phyloP scores from a whole-genome alignment of 2,329 filamentous ascomycete genomes.

The Trichoderma cornu-damae region DNA sequence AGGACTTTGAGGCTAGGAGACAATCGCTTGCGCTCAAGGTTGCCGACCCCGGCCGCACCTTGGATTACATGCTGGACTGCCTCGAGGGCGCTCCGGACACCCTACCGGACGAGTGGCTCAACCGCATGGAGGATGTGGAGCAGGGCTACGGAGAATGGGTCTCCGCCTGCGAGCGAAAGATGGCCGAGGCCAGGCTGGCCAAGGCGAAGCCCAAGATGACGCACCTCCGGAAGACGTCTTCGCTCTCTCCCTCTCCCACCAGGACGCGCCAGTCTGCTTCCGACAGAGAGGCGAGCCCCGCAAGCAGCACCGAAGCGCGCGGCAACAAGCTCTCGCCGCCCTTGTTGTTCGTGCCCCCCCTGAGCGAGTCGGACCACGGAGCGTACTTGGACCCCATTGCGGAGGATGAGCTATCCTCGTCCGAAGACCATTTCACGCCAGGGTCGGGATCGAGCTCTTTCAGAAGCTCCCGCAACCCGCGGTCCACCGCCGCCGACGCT shows the following conservation, averaged over 20 bases:
- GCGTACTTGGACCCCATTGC: slow-evolving; percentile 9
- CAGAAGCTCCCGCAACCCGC: background rate
- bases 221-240: background rate
- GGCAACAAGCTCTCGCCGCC: slow-evolving; percentile 9
- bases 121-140: slow-evolving; percentile 77
- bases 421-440: background rate
- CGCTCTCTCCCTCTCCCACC: slow-evolving; percentile 23
- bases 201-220: slow-evolving; percentile 10
- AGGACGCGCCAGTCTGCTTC: background rate
- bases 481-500: background rate
- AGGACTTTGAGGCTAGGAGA: slow-evolving; percentile 55
- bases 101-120: slow-evolving; percentile 81
- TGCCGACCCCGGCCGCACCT: slow-evolving; percentile 59
- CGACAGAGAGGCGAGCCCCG: background rate
- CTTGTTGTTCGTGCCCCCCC: background rate
- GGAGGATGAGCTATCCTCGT: slow-evolving; percentile 5
- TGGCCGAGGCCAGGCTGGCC: slow-evolving; percentile 61
- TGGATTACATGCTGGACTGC: slow-evolving; percentile 82
- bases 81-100: slow-evolving; percentile 81
- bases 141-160: slow-evolving; percentile 75
- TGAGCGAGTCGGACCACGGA: slow-evolving; percentile 4
- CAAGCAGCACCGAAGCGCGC: too few relatives aligned
- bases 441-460: background rate
- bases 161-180: slow-evolving; percentile 66
- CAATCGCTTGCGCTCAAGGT: slow-evolving; percentile 63